These are phyloP conservation scores for Silene vulgaris DNA, from an alignment of 179 eudicot genomes.

Conservation along the genomic window DNA sequence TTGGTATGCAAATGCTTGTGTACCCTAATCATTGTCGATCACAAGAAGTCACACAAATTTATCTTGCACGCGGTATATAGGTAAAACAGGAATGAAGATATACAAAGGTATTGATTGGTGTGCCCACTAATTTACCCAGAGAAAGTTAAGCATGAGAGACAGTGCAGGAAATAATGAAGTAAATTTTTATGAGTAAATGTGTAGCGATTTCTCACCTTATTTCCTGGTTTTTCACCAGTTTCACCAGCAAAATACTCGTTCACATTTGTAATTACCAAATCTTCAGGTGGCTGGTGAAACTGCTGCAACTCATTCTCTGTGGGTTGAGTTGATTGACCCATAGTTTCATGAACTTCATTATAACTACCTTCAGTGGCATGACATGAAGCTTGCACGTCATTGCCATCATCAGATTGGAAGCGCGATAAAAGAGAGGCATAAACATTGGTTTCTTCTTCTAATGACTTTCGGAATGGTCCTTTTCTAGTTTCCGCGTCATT, in stretches of 20 bases:
- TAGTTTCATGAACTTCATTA: conserved; percentile 27
- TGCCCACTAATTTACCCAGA: no score
- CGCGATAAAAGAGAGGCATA: conserved; percentile 32
- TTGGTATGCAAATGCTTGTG: no score
- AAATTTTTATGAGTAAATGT: not conserved
- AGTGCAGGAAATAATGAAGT: no score
- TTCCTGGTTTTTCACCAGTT: conserved; percentile 36
- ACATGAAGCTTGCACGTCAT: conserved; percentile 25
- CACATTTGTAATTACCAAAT: conserved; percentile 32
- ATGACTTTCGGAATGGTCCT: conserved; percentile 33
- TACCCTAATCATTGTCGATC: not conserved
- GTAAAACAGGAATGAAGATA: no score
- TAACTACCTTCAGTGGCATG: conserved; percentile 25
- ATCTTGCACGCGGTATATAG: not conserved
- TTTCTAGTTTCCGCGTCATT: conserved; percentile 35
- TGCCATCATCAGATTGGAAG: conserved; percentile 27
- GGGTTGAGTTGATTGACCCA: conserved; percentile 28
- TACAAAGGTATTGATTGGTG: no score
- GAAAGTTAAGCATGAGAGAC: no score
- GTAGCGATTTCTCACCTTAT: conserved; percentile 50
- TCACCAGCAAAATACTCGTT: conserved; percentile 31
- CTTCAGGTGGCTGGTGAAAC: conserved; percentile 32
- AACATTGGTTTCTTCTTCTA: conserved; percentile 39
- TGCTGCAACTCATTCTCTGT: conserved; percentile 37
- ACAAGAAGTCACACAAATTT: not conserved